Conservation (phyloP, 2,329 filamentous ascomycete genomes). For the Diaporthe sp. region DNA sequence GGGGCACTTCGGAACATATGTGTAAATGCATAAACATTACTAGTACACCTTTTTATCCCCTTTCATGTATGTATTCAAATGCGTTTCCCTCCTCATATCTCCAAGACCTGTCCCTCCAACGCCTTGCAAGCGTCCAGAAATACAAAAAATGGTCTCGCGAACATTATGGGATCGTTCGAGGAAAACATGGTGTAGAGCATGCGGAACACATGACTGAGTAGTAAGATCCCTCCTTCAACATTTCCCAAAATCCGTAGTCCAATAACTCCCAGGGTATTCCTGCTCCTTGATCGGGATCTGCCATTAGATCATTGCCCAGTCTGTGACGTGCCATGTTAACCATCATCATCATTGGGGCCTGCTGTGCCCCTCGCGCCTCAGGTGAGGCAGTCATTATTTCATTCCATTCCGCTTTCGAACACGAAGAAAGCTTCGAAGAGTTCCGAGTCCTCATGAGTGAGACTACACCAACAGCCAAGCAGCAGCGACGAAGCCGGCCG, state of each 20-base stretch:
- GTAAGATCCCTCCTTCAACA: background rate
- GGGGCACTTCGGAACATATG: background rate
- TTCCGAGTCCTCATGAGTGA: too few relatives aligned
- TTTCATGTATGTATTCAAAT: background rate
- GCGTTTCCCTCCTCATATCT: background rate
- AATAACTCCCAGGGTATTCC: background rate
- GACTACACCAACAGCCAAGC: slow-evolving; percentile 3
- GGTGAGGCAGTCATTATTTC: background rate
- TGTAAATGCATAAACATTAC: slow-evolving; percentile 6
- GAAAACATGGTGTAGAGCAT: background rate
- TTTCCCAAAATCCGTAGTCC: background rate
- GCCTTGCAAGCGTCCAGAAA: slow-evolving; percentile 8
- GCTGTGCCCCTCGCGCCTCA: background rate
- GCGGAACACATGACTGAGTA: background rate
- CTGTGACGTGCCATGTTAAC: too few relatives aligned
- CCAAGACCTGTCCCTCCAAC: background rate
- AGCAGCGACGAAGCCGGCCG: slow-evolving; percentile 8
- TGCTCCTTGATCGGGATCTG: background rate
- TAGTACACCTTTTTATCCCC: slow-evolving; percentile 4
- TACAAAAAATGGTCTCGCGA: background rate
- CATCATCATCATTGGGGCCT: background rate
- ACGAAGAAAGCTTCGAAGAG: background rate
- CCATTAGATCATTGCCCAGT: background rate
- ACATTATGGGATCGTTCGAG: too few relatives aligned
- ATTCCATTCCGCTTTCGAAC: background rate